phyloP scores from a whole-genome alignment of 2,329 filamentous ascomycete genomes.

The Pochonia chlamydosporia region DNA sequence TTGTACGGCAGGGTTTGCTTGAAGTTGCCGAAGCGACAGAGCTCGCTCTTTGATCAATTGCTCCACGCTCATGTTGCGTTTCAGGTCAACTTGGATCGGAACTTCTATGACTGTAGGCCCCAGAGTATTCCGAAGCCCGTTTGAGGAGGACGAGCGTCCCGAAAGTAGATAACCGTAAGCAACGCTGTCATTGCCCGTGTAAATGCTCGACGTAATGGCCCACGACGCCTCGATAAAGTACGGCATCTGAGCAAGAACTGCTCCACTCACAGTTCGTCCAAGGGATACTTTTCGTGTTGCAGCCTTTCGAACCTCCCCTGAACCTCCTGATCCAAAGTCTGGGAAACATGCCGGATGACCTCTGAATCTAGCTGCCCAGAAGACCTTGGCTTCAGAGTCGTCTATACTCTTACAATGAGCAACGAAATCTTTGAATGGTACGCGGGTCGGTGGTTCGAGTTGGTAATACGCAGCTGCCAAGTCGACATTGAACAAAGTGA shows the following conservation, averaged over 20 bases:
- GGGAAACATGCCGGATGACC: constrained; percentile 2
- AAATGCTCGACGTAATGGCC: constrained; percentile 6
- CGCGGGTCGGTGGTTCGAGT: background rate
- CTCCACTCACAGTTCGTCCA: background rate
- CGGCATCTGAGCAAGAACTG: constrained; percentile 1
- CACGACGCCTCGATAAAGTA: constrained; percentile 8
- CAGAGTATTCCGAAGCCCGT: constrained; percentile 1
- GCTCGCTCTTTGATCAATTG: constrained; percentile 4
- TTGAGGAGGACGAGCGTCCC: background rate
- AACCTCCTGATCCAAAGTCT: background rate
- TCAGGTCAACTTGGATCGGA: constrained; percentile 6
- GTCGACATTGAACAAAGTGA: constrained; percentile 1
- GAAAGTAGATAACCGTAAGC: constrained; percentile 5
- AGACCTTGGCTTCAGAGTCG: background rate
- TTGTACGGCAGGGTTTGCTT: constrained; percentile 1
- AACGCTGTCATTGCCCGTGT: constrained; percentile 7
- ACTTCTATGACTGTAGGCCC: constrained; percentile 6
- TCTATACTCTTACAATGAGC: constrained; percentile 1
- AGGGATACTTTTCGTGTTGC: background rate
- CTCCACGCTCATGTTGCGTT: background rate
- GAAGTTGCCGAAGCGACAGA: constrained; percentile 1
- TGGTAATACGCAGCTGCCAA: background rate
- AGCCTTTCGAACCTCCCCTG: background rate
- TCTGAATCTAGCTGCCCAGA: constrained; percentile 3
- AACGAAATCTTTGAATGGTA: constrained; percentile 6